phyloP scores from a whole-genome alignment of 176 grass and related monocot species.

The Coix lacrymajobi region DNA sequence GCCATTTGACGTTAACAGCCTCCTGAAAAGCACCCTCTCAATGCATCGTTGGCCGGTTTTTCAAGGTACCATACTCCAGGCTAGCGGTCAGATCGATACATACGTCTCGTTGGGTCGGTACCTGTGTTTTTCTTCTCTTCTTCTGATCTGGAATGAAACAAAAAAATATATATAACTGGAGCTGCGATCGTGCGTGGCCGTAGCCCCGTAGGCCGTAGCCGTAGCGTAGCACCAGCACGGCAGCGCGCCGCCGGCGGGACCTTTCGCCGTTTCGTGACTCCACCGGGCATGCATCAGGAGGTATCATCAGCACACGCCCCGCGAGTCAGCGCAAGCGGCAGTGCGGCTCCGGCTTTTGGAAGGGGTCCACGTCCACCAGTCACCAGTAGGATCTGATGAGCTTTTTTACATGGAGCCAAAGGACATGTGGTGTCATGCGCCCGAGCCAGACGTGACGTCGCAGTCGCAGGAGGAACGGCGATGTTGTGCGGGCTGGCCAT shows the following conservation, averaged over 20 bases:
- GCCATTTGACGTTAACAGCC: background rate
- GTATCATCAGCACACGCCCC: background rate
- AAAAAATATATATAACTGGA: background rate
- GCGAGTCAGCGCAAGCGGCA: background rate
- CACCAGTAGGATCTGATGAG: background rate
- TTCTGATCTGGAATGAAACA: background rate
- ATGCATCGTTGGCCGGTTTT: background rate
- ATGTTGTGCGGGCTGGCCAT: constrained; percentile 6
- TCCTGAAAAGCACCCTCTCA: background rate
- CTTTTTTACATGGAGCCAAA: background rate
- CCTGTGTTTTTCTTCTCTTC: too few species aligned
- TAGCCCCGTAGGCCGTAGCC: background rate
- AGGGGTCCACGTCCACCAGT: background rate
- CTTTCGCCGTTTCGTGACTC: background rate
- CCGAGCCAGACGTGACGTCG: background rate
- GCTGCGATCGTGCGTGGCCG: background rate
- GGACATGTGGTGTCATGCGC: background rate
- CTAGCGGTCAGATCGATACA: too few species aligned
- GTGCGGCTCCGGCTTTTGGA: background rate
- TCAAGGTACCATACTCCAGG: background rate
- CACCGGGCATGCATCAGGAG: background rate
- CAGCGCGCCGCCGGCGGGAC: background rate
- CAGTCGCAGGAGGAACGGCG: background rate
- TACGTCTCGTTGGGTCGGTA: background rate
- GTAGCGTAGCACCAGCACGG: background rate